Evolutionary conservation across 805 yeast genomes (phyloP).

Genomic region (Saccharomycopsis fermentans): DNA sequence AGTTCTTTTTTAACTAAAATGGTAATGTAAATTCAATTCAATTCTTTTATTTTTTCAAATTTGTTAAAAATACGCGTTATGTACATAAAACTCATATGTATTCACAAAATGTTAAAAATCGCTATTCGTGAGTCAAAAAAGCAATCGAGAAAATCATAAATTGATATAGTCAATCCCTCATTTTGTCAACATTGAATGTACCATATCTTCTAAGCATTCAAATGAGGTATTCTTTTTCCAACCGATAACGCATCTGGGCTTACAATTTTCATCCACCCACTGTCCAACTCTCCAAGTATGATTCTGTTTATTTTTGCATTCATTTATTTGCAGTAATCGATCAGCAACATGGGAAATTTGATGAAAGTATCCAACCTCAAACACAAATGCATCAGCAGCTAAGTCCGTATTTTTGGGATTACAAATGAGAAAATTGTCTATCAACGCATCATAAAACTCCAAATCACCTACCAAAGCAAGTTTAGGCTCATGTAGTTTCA

Average conservation of each 20-base stretch:
- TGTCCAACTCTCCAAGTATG: conserved; percentile 42
- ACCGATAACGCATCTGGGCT: conserved; percentile 55
- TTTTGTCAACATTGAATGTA: neutral
- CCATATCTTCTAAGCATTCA: neutral
- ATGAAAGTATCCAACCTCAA: conserved; percentile 58
- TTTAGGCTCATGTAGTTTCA: conserved; percentile 60
- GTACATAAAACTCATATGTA: too few relatives aligned
- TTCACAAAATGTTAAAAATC: too few relatives aligned
- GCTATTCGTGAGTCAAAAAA: too few relatives aligned
- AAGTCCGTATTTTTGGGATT: conserved; percentile 15
- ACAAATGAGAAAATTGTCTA: conserved; percentile 33
- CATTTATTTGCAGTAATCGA: neutral
- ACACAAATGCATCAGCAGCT: conserved; percentile 49
- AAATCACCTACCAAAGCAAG: conserved; percentile 70
- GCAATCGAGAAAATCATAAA: too few relatives aligned
- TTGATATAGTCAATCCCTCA: neutral
- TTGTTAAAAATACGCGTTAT: too few relatives aligned
- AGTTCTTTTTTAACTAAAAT: too few relatives aligned
- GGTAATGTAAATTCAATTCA: too few relatives aligned
- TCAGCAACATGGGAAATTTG: conserved; percentile 42
- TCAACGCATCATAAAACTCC: conserved; percentile 57
- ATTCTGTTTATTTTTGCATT: conserved; percentile 1
- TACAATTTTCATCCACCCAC: conserved; percentile 40
- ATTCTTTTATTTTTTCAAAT: too few relatives aligned
- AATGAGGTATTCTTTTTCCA: conserved; percentile 30